Evolutionary conservation across 1,139 yeast species (phyloP), one percentile per base, ranked within the genome.

Genomic region (Candida buenavistaensis): DNA sequence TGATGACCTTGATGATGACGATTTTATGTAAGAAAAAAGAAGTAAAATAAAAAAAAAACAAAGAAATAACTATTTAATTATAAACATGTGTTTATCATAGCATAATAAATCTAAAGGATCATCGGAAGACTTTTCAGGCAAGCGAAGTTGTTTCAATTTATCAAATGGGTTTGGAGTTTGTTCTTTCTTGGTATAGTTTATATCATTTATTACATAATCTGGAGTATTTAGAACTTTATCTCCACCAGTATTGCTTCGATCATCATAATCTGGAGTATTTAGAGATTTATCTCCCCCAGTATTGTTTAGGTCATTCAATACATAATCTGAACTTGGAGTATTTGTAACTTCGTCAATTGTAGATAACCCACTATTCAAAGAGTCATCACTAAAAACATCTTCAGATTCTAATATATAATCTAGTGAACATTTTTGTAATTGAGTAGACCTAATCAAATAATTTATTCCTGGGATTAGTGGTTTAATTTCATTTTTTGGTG

Each of bases 1-100:
- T 55, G 78, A 74, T 50, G 82, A 81, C 45, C 65, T 72, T 43
- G 79, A 66, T 40, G 96, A 86, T 57, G 87, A 78, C 52, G 97
- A 92, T 62, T 90, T 90, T 64, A 90, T 90, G 98, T 90, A 74
- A 66, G 19, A 17, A 17, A 5, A 7, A 17, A 17, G 19, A 10
- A 5, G 14, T 14, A 26, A 10, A 13, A 14, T 10, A 8, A 26
- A 20, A 10, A 21, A 16, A 7, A 15, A n/a, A 3, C 22, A 14
- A 19, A 6, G 14, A 14, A 6, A 11, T 14, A 12, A 12, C 14
- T 33, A 28, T 29, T 16, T 32, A 11, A 35, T 11, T 12, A 35
- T 22, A 7, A 35, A 16, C 14, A 26, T 23, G 17, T 22, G 11
- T 7, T 27, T 33, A 14, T 40, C 44, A 28, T 35, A 31, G 14